Base-by-base conservation (phyloP, 768 basidiomycete genomes). In the Chalciporus piperatus region DNA sequence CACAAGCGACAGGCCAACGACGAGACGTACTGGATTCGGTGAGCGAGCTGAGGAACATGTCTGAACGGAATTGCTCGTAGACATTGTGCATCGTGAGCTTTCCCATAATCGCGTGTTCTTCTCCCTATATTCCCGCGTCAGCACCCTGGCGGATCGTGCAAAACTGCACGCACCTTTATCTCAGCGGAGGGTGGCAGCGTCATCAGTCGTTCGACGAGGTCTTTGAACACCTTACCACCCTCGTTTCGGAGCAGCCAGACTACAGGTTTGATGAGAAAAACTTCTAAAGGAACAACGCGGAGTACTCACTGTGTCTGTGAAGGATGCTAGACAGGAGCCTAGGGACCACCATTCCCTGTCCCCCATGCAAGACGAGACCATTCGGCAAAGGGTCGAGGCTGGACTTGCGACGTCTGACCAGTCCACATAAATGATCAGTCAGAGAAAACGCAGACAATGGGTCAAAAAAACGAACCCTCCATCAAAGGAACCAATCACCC, bases 21-120 rank as follows among this genome's bases (percentile, higher is more conserved):
- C 32, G 23, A 39, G 14, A 72, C 91, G 32, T 60, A 96, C 94
- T 85, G 1, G 96, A 96, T 65, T 98, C 96, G 0, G 87, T 80
- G 20, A 98, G 72, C 16, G 94, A 94, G 62, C 87, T 93, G 51
- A 97, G 74, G 65, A 94, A 89, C 74, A 97, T 89, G 64, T 98
- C 94, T 0, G 82, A 77, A 28, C 82, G 81, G 74, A 96, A 92
- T 7, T 83, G 83, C 33, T 79, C 77, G 58, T 94, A 85, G 1
- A 87, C 88, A 23, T 85, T 80, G 47, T 89, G 83, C 25, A 98
- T 70, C 1, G 83, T 84, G n/a, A 96, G 71, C 56, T 81, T 85
- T 0, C 87, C 94, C 62, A 90, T 76, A 0, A 97, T 70, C 3
- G 80, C 76, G 58, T 82, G 80, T 62, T 91, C 84, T 62, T 91